These are phyloP conservation scores for Synchytrium microbalum DNA, from an alignment of 371 early-diverging fungal genomes.

Conservation along the genomic window DNA sequence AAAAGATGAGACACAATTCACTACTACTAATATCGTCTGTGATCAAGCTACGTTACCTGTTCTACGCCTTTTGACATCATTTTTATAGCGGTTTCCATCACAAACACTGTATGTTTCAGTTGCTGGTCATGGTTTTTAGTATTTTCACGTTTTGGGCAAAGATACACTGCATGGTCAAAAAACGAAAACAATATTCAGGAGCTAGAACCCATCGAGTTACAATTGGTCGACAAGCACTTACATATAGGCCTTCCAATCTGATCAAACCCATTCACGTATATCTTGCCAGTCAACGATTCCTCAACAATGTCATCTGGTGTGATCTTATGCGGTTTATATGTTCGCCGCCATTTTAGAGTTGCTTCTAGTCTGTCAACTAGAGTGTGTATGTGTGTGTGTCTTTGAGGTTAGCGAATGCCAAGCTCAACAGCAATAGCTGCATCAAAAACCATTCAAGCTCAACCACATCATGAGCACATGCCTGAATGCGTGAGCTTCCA, in stretches of 20 bases:
- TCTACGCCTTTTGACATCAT: neutral
- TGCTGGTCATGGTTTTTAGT: slow-evolving; percentile 71
- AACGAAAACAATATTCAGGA: slow-evolving; percentile 5
- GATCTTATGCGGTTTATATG: slow-evolving; percentile 62
- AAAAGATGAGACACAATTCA: too few relatives aligned
- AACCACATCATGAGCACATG: neutral
- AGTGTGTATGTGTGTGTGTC: neutral
- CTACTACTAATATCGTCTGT: slow-evolving; percentile 47
- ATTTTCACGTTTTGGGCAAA: slow-evolving; percentile 69
- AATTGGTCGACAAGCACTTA: neutral
- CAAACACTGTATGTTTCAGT: slow-evolving; percentile 67
- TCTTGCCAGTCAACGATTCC: slow-evolving; percentile 80
- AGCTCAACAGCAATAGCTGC: neutral
- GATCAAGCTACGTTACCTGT: slow-evolving; percentile 46
- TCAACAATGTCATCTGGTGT: slow-evolving; percentile 60
- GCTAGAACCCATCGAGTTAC: neutral
- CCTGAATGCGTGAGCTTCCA: slow-evolving; percentile 58
- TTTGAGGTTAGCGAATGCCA: neutral
- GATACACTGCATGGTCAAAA: slow-evolving; percentile 65
- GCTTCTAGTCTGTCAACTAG: slow-evolving; percentile 47
- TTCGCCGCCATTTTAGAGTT: slow-evolving; percentile 68
- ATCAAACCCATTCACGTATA: slow-evolving; percentile 55
- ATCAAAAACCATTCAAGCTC: neutral
- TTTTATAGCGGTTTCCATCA: slow-evolving; percentile 44
- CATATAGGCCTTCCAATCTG: neutral